Evolutionary conservation across 2,329 filamentous ascomycete species (phyloP), one percentile per base, ranked within the genome.

Genomic region (Aspergillus sp.): DNA sequence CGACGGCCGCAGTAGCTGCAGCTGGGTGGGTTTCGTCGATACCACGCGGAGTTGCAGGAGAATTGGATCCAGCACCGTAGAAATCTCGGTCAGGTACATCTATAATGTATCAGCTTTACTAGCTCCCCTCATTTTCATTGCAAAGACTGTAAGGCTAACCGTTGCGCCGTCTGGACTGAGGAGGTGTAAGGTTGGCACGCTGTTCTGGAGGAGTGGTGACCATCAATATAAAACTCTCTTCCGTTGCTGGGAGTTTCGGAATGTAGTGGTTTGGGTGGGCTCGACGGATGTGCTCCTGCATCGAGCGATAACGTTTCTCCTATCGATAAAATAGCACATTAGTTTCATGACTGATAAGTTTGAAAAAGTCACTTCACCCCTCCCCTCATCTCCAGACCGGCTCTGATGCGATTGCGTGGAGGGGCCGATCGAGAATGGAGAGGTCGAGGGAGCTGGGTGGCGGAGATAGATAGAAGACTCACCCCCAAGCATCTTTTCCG

Each of bases 281-380:
- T 76, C 95, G 89, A 69, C 95, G 91, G 71, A 99, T 98, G 73
- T 99, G 95, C 84, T 99, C 95, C 79, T 98, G 95, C 91, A 99
- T 98, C 62, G 93, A 98, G 76, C 95, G 92, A 80, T 93, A 99
- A 66, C 91, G 86, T 78, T 96, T 96, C 81, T 96, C 91, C 91
- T 96, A 77, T 74, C 64, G 58, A 50, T 17, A 26, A 15, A 41
- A 32, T 39, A 30, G 22, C 49, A 52, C 45, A 48, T 52, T 57
- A 53, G 57, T 55, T 53, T 56, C 26, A 51, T 44, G 48, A 17
- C n/a, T 44, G 11, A 18, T 24, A 24, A 39, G 38, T 20, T 32
- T 54, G 42, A 5, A 18, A 43, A 61, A 62, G 57, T 56, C 59
- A 62, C 17, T 30, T 20, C 32, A 13, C 5, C 4, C 13, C 34